Base-by-base conservation (phyloP, 805 yeast species). In the Spathaspora arborariae region DNA sequence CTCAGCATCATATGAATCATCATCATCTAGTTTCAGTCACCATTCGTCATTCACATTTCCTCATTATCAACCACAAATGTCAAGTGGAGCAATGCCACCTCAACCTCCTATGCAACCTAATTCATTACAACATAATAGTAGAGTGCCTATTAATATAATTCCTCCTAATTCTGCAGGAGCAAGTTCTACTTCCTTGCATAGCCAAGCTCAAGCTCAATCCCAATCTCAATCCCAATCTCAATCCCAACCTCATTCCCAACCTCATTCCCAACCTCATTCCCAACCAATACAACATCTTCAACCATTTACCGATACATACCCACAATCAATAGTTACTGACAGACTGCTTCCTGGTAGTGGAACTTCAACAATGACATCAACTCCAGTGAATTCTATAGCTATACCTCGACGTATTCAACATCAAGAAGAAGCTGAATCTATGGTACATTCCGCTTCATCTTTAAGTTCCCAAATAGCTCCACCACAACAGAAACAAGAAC, bases 121-220 rank as follows among this genome's bases (percentile, higher is more conserved):
- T n/a, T 60, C 49, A 20, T 53, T 54, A 20, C 44, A 45, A 37
- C 55, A 42, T 20, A 45, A 44, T 15, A 53, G 52, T 15, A 47
- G 56, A 41, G 37, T 46, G 42, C 52, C 50, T 30, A 30, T 30
- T 30, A 13, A 30, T 15, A 30, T 30, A 15, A 27, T 13, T 6
- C 5, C 35, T 4, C 18, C 35, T 15, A 30, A 16, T 13, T 13
- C 35, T 30, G 5, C 35, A 13, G 35, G 35, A 24, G 11, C 27
- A 24, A 7, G 10, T 13, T 24, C 27, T 24, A 24, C 5, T 13
- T 7, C 11, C 8, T 5, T 24, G 10, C 27, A 24, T 24, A 24
- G n/a, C n/a, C 35, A 30, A 15, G 16, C 11, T 5, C 39, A 13
- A 19, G 22, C 33, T 18, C 33, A 40, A 10, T 26, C 22, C 34